Conservation (phyloP, 768 basidiomycete genomes). For the Trametes cingulata region DNA sequence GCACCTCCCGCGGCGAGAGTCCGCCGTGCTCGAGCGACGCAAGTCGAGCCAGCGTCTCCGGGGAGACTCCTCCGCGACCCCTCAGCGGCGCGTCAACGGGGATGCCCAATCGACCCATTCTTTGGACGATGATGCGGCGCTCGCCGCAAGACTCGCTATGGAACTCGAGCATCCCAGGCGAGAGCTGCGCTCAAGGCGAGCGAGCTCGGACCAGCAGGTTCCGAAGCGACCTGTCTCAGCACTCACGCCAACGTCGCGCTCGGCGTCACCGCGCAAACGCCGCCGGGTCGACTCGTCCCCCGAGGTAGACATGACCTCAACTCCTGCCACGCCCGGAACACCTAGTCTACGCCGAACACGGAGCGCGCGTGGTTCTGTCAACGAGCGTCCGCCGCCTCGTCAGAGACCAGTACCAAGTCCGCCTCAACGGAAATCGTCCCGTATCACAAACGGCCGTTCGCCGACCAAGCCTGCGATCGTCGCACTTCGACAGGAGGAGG, state of each 20-base stretch:
- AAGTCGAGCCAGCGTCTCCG: conserved; percentile 1
- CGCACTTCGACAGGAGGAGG: conserved; percentile 9
- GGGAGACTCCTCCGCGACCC: not conserved
- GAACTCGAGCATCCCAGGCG: conserved; percentile 31
- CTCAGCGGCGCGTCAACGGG: not conserved
- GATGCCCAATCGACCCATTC: not conserved
- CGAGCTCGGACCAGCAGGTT: conserved; percentile 27
- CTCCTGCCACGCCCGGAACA: conserved; percentile 2
- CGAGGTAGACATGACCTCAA: conserved; percentile 17
- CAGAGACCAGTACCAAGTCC: not conserved
- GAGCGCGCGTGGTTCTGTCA: conserved; percentile 1
- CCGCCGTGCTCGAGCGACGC: not conserved
- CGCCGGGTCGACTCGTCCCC: conserved; percentile 34
- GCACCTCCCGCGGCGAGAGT: conserved; percentile 6
- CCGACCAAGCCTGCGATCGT: not conserved
- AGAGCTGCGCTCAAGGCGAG: conserved; percentile 32
- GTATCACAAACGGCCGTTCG: conserved; percentile 9
- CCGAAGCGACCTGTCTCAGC: conserved; percentile 8
- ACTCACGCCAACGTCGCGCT: conserved; percentile 13
- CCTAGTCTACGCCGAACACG: conserved; percentile 15
- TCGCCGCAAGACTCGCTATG: conserved; percentile 32
- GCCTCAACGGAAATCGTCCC: conserved; percentile 10
- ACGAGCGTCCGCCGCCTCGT: conserved; percentile 3
- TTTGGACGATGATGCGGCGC: conserved; percentile 26
- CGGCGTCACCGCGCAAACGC: conserved; percentile 30